Conservation (phyloP, 1,139 yeast species). For the Lodderomyces orthopsilosis region DNA sequence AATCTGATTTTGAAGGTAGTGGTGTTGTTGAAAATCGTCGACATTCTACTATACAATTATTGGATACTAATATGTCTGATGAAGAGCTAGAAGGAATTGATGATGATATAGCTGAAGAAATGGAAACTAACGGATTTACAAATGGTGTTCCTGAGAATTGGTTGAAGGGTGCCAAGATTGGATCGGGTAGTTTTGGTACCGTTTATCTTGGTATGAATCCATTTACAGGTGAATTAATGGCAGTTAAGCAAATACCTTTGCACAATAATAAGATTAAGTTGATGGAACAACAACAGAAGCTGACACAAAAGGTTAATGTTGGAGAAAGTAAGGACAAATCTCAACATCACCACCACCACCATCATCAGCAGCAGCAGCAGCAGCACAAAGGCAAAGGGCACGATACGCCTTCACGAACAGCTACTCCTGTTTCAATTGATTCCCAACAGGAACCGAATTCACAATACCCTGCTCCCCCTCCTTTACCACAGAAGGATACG, state of each 20-base stretch:
- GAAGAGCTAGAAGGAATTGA: slow-evolving; percentile 14
- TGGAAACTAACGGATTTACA: slow-evolving; percentile 6
- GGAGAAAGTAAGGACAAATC: slow-evolving; percentile 32
- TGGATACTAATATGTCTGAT: slow-evolving; percentile 38
- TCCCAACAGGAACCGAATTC: not conserved
- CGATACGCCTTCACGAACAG: not conserved
- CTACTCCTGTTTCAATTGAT: not conserved
- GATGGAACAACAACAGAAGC: not conserved
- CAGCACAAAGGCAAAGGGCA: not conserved
- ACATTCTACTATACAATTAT: slow-evolving; percentile 49
- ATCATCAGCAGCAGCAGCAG: not conserved
- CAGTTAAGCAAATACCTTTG: slow-evolving; percentile 87
- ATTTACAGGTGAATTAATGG: slow-evolving; percentile 92
- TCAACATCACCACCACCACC: slow-evolving; percentile 12
- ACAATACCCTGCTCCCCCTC: not conserved
- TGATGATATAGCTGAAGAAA: slow-evolving; percentile 11
- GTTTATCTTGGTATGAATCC: slow-evolving; percentile 93
- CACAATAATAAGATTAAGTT: slow-evolving; percentile 27
- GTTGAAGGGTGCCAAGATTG: slow-evolving; percentile 90
- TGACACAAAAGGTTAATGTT: slow-evolving; percentile 17
- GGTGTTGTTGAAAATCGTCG: slow-evolving; percentile 32
- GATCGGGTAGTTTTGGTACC: slow-evolving; percentile 93
- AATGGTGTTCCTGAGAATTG: slow-evolving; percentile 67
- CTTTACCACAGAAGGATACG: slow-evolving; percentile 1
- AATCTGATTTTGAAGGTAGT: slow-evolving; percentile 24